These are phyloP conservation scores for Nitzschia sp. DNA, from an alignment of 108 stramenopile genomes.

Conservation along the genomic window DNA sequence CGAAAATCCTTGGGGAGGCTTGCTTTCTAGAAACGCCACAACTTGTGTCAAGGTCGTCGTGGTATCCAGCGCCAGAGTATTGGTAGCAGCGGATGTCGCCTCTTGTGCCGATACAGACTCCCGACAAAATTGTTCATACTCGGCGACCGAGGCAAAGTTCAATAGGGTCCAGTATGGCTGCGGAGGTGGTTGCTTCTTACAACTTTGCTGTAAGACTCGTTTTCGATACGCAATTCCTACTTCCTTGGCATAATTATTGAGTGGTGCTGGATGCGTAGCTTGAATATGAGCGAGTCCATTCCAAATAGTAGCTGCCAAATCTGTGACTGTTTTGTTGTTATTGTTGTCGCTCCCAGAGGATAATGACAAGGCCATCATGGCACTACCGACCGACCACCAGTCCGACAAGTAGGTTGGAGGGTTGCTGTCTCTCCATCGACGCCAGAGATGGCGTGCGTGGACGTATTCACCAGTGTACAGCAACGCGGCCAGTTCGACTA, in stretches of 20 bases:
- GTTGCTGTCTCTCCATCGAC: slow-evolving; percentile 17
- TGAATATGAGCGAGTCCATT: slow-evolving; percentile 8
- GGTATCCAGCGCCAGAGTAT: background rate
- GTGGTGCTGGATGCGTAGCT: slow-evolving; percentile 14
- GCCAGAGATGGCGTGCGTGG: slow-evolving; percentile 19
- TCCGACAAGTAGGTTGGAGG: slow-evolving; percentile 5
- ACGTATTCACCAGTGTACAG: slow-evolving; percentile 21
- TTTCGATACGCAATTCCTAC: slow-evolving; percentile 19
- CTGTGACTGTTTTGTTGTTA: background rate
- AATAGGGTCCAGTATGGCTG: slow-evolving; percentile 12
- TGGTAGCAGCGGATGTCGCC: background rate
- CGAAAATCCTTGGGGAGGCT: too few relatives aligned
- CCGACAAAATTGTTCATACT: slow-evolving; percentile 1
- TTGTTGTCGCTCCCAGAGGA: background rate
- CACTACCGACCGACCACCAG: slow-evolving; percentile 19
- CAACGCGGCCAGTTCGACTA: slow-evolving; percentile 18
- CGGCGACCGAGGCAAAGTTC: slow-evolving; percentile 10
- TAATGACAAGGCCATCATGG: slow-evolving; percentile 14
- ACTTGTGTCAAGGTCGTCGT: slow-evolving; percentile 5
- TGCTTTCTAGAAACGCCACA: slow-evolving; percentile 17
- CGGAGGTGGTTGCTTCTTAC: background rate
- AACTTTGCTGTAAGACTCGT: background rate
- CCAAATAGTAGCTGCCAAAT: slow-evolving; percentile 10
- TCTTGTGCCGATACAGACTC: background rate
- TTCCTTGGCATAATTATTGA: slow-evolving; percentile 10